Evolutionary conservation across 257 asterid genomes (phyloP).

Genomic region (Pogostemon cablin): DNA sequence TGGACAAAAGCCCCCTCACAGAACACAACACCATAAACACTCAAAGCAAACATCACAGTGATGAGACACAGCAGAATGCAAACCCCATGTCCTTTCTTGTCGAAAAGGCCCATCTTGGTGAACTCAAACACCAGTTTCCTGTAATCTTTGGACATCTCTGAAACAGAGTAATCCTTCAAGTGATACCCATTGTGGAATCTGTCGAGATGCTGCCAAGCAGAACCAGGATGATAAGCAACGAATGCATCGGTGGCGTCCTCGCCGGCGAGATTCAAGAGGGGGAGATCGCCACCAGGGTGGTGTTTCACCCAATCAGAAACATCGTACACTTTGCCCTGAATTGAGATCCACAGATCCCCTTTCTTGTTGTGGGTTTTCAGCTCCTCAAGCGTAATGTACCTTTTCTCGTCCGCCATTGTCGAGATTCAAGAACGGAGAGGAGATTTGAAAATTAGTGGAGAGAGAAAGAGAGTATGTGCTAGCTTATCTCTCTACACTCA

Average conservation of each 20-base stretch:
- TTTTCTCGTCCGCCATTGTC: conserved; percentile 53
- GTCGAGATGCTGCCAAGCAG: conserved; percentile 67
- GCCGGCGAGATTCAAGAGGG: conserved; percentile 77
- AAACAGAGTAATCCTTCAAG: conserved; percentile 57
- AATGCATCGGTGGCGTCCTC: conserved; percentile 90
- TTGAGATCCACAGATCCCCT: conserved; percentile 94
- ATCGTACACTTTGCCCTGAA: conserved; percentile 85
- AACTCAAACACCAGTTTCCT: conserved; percentile 69
- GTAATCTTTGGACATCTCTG: conserved; percentile 78
- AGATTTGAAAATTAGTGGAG: background rate
- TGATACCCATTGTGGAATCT: conserved; percentile 59
- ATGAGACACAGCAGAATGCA: conserved; percentile 43
- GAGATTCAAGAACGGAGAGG: conserved; percentile 13
- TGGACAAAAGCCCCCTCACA: conserved; percentile 53
- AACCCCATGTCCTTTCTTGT: conserved; percentile 59
- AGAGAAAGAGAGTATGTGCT: conserved; percentile 9
- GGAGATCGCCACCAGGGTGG: conserved; percentile 88
- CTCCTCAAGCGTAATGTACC: conserved; percentile 68
- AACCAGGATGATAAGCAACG: conserved; percentile 79
- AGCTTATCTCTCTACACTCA: background rate
- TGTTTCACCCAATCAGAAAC: conserved; percentile 73
- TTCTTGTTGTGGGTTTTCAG: conserved; percentile 68
- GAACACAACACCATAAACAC: conserved; percentile 69
- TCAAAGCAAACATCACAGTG: conserved; percentile 40
- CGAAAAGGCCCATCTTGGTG: conserved; percentile 66